Conservation (phyloP, 1,284 basidiomycete genomes). For the Sporisorium sorghi region DNA sequence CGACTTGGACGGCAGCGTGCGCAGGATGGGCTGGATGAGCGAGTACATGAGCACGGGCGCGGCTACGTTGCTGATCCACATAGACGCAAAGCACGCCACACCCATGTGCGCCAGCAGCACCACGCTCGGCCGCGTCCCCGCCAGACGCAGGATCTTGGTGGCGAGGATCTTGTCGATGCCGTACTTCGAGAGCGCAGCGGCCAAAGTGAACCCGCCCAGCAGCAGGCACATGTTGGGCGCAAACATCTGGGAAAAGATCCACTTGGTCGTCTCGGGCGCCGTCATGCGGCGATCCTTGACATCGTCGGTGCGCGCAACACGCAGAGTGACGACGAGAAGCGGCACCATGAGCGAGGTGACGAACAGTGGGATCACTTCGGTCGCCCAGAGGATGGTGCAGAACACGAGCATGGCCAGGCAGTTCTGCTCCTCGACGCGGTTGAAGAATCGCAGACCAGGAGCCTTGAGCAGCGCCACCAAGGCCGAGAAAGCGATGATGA, state of each 20-base stretch:
- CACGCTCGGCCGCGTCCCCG: constrained; percentile 85
- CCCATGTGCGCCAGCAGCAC: constrained; percentile 95
- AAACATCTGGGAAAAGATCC: constrained; percentile 77
- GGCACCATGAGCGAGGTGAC: constrained; percentile 93
- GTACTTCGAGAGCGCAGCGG: constrained; percentile 96
- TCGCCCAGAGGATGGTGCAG: constrained; percentile 94
- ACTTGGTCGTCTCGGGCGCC: constrained; percentile 83
- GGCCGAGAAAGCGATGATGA: constrained; percentile 59
- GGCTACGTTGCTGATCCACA: constrained; percentile 99
- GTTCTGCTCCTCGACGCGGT: constrained; percentile 82
- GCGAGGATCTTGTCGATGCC: constrained; percentile 90
- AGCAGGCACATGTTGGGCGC: constrained; percentile 85
- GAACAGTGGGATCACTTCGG: constrained; percentile 96
- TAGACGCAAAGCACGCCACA: constrained; percentile 96
- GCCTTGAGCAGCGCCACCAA: constrained; percentile 64
- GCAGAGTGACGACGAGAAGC: constrained; percentile 85
- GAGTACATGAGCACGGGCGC: constrained; percentile 97
- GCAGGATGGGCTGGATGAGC: constrained; percentile 93
- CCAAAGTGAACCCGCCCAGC: constrained; percentile 94
- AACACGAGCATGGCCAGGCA: constrained; percentile 91
- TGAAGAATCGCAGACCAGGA: constrained; percentile 68
- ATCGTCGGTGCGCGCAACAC: constrained; percentile 80
- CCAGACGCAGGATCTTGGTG: constrained; percentile 88
- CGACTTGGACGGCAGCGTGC: constrained; percentile 88
- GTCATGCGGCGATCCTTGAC: constrained; percentile 74